Conservation (phyloP, 495 filamentous ascomycete genomes). For the Beverwykella pulmonaria region DNA sequence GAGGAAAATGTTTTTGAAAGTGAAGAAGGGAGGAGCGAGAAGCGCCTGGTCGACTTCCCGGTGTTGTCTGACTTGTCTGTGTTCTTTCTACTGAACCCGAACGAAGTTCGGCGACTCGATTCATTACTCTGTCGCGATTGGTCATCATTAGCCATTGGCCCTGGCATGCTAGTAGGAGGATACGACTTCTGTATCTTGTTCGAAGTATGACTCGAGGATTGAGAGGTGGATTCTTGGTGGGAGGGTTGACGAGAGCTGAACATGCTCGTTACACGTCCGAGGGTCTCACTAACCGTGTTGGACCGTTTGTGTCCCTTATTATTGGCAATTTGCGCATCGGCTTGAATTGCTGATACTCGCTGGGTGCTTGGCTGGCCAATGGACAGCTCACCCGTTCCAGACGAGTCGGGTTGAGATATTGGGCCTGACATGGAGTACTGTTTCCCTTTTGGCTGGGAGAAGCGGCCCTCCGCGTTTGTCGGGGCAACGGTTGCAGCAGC, state of each 20-base stretch:
- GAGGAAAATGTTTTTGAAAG: conserved; percentile 62
- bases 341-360: conserved; percentile 15
- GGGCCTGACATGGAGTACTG: conserved; percentile 77
- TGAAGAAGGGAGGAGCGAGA: conserved; percentile 76
- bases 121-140: conserved; percentile 75
- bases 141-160: conserved; percentile 80
- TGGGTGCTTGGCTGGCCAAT: conserved; percentile 37
- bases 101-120: conserved; percentile 75
- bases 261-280: conserved; percentile 36
- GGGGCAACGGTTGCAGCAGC: conserved; percentile 83
- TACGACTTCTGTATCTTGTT: conserved; percentile 56
- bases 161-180: conserved; percentile 47
- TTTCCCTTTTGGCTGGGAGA: conserved; percentile 80
- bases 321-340: conserved; percentile 6
- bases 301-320: conserved; percentile 35
- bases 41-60: conserved; percentile 56
- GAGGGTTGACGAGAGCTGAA: conserved; percentile 30
- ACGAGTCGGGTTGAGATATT: conserved; percentile 37
- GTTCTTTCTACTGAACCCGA: conserved; percentile 72
- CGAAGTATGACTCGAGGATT: conserved; percentile 37
- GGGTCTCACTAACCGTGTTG: conserved; percentile 38
- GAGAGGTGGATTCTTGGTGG: conserved; percentile 7
- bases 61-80: conserved; percentile 56
- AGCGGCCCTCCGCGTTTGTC: conserved; percentile 87
- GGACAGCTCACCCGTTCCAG: conserved; percentile 21